Conservation (phyloP, 148 eudicot species). For the Dysphania ambrosioides region DNA sequence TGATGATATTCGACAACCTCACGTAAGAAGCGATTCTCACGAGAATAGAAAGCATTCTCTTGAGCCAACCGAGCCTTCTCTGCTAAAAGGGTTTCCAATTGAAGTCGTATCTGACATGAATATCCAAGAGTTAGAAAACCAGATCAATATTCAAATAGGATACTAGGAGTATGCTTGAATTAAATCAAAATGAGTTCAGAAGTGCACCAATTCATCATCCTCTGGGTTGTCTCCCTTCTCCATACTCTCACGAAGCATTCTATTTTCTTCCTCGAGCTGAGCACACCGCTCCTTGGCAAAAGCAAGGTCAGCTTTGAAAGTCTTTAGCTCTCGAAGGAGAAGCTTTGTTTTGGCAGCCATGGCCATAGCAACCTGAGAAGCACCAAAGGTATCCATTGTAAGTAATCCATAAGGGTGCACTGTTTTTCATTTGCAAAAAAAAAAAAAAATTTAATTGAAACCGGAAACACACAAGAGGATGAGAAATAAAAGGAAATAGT, state of each 20-base stretch:
- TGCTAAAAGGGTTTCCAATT: constrained; percentile 73
- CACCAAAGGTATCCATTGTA: constrained; percentile 16
- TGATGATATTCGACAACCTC: constrained; percentile 91
- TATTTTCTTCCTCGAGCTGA: constrained; percentile 88
- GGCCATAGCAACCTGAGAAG: constrained; percentile 78
- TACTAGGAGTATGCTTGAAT: background rate
- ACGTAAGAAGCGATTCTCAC: constrained; percentile 79
- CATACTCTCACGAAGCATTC: constrained; percentile 57
- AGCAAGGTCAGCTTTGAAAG: constrained; percentile 84
- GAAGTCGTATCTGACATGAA: constrained; percentile 70
- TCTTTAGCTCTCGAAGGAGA: constrained; percentile 80
- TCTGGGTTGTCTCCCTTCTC: constrained; percentile 68
- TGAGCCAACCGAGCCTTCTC: constrained; percentile 86
- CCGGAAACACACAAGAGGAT: background rate
- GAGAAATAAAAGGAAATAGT: no score
- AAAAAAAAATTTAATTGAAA: no score
- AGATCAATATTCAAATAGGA: background rate
- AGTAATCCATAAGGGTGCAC: background rate
- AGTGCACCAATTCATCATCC: constrained; percentile 74
- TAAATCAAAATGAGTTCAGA: background rate
- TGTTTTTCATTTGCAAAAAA: background rate
- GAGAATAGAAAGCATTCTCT: constrained; percentile 69
- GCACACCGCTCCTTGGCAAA: constrained; percentile 87
- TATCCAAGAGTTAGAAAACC: background rate
- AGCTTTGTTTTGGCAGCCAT: constrained; percentile 90